Percentiles rank a stretch among this genome's conserved stretches.
Evolutionary conservation across 352 stramenopile species (phyloP).

Genomic region (Thraustochytrium sp.): DNA sequence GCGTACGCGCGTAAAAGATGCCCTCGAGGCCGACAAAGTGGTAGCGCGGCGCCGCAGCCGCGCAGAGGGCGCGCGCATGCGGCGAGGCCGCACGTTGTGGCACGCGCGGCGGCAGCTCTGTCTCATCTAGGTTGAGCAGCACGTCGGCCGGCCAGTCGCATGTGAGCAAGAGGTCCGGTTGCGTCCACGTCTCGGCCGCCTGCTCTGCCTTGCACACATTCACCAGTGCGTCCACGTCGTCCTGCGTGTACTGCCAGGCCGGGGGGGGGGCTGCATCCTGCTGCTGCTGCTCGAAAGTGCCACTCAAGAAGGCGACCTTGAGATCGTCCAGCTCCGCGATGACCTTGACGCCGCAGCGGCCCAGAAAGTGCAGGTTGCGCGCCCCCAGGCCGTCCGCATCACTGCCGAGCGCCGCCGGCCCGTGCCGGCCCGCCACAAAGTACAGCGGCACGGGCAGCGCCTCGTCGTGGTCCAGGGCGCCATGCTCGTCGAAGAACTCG

Average conservation of each 20-base stretch:
- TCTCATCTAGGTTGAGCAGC: constrained; percentile 46
- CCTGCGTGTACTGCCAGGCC: background rate
- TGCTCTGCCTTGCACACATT: background rate
- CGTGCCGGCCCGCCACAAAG: background rate
- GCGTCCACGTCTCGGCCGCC: background rate
- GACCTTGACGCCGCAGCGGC: background rate
- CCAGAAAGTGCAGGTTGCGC: constrained; percentile 26
- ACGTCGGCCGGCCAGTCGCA: constrained; percentile 50
- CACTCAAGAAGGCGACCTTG: background rate
- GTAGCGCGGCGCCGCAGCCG: constrained; percentile 47
- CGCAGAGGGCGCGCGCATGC: constrained; percentile 22
- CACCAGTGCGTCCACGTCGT: constrained; percentile 14
- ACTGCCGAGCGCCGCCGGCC: background rate
- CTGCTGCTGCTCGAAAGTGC: background rate
- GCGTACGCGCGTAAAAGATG: constrained; percentile 50
- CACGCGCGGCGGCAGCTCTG: background rate
- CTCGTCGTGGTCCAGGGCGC: background rate
- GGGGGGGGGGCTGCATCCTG: background rate
- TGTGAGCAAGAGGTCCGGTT: constrained; percentile 49
- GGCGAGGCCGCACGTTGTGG: constrained; percentile 19
- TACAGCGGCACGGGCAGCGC: constrained; percentile 21
- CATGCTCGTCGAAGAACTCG: constrained; percentile 45
- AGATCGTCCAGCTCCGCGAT: background rate
- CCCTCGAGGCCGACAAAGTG: constrained; percentile 50
- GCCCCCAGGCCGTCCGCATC: background rate